Evolutionary conservation across 257 asterid species (phyloP).

Genomic region (Ophiorrhiza pumila): DNA sequence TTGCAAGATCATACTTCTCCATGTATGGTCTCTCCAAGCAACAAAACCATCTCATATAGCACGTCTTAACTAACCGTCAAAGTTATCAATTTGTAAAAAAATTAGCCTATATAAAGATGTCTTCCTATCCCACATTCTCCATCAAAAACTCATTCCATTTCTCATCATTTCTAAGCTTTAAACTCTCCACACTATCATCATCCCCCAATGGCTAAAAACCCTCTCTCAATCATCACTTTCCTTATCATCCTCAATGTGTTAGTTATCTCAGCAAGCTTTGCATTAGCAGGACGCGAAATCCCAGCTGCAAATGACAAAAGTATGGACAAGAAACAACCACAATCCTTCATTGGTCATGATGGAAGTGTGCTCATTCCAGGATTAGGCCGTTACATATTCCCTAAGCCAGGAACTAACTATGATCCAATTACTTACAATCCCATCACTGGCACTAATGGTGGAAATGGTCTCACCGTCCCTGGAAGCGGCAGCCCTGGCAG

Average conservation of each 20-base stretch:
- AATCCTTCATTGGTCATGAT: slow-evolving; percentile 36
- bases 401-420: slow-evolving; percentile 30
- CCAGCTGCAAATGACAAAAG: slow-evolving; percentile 24
- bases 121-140: slow-evolving; percentile 2
- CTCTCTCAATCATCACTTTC: slow-evolving; percentile 22
- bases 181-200: neutral
- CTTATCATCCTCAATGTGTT: slow-evolving; percentile 25
- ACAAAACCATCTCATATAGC: neutral
- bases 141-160: slow-evolving; percentile 1
- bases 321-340: slow-evolving; percentile 30
- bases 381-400: slow-evolving; percentile 53
- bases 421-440: slow-evolving; percentile 56
- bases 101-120: slow-evolving; percentile 21
- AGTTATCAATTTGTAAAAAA: slow-evolving; percentile 16
- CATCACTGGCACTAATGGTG: slow-evolving; percentile 50
- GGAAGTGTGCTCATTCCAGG: slow-evolving; percentile 67
- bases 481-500: slow-evolving; percentile 29
- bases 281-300: slow-evolving; percentile 34
- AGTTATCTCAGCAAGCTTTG: slow-evolving; percentile 14
- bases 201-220: slow-evolving; percentile 40
- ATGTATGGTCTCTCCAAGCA: neutral
- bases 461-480: slow-evolving; percentile 36
- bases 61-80: slow-evolving; percentile 42
- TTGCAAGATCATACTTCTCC: neutral
- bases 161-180: neutral